Percentiles rank a stretch among this genome's conserved stretches.
Evolutionary conservation across 177 flowering plant species (phyloP).

Genomic region (Telopea speciosissima): DNA sequence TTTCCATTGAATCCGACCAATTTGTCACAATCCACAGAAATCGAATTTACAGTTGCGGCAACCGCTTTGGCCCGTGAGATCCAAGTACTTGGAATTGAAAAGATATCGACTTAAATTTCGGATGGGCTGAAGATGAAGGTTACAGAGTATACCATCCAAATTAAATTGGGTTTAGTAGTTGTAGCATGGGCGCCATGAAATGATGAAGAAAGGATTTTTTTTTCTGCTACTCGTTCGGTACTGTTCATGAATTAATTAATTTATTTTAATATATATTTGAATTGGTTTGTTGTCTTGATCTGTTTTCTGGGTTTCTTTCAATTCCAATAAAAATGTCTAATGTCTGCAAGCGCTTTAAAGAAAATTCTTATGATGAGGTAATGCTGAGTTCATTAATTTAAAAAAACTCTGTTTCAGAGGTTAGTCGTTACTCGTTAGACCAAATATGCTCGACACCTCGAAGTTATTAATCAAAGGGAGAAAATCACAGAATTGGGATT

Average conservation of each 20-base stretch:
- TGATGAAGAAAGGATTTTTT: too few relatives aligned
- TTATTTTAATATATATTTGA: neutral
- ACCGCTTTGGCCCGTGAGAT: too few relatives aligned
- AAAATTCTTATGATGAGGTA: conserved; percentile 8
- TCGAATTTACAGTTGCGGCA: too few relatives aligned
- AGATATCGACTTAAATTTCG: too few relatives aligned
- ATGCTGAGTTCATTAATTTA: neutral
- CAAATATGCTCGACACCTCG: conserved; percentile 20
- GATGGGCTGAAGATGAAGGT: conserved; percentile 5
- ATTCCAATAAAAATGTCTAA: neutral
- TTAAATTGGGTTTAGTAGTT: conserved; percentile 9
- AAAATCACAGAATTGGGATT: too few relatives aligned
- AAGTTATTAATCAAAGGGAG: neutral
- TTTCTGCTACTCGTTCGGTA: too few relatives aligned
- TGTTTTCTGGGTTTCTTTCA: too few relatives aligned
- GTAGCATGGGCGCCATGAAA: too few relatives aligned
- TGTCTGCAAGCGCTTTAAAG: conserved; percentile 15
- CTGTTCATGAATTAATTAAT: neutral
- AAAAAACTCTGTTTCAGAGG: too few relatives aligned
- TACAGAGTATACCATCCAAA: neutral
- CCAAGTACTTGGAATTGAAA: too few relatives aligned
- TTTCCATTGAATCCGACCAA: conserved; percentile 40
- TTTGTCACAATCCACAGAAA: too few relatives aligned
- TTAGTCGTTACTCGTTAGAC: neutral
- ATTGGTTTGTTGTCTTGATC: neutral